phyloP scores from a whole-genome alignment of 805 yeast species.

The Myxozyma sirexii region DNA sequence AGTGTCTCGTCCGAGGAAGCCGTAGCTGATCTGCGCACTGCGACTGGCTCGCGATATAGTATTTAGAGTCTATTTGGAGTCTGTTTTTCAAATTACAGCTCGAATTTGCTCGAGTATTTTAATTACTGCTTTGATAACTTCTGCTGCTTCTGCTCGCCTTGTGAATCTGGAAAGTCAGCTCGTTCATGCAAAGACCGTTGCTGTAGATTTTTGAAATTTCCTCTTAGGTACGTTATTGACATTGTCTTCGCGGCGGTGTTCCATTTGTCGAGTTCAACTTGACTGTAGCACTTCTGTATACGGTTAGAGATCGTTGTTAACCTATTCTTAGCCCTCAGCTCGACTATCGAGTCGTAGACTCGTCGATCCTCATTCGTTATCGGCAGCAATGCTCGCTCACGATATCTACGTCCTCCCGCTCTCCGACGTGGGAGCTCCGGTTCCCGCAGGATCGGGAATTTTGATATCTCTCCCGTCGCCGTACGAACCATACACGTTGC shows the following conservation, averaged over 20 bases:
- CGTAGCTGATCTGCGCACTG: not conserved
- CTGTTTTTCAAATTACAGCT: too few species aligned
- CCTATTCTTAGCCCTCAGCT: not conserved
- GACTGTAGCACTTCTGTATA: not conserved
- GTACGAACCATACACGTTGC: slow-evolving; percentile 48
- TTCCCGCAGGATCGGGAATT: slow-evolving; percentile 42
- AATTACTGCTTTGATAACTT: too few species aligned
- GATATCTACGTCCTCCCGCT: slow-evolving; percentile 27
- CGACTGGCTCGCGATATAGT: not conserved
- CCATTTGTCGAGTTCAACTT: too few species aligned
- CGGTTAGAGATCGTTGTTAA: not conserved
- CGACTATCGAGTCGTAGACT: not conserved
- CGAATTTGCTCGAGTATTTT: too few species aligned
- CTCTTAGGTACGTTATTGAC: too few species aligned
- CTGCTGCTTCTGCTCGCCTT: too few species aligned
- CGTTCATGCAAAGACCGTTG: not conserved
- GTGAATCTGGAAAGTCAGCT: not conserved
- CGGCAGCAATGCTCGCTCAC: not conserved
- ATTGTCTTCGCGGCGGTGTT: too few species aligned
- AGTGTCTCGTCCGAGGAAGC: not conserved
- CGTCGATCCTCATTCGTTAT: not conserved
- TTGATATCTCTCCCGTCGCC: slow-evolving; percentile 48
- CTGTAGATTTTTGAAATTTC: too few species aligned
- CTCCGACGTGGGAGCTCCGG: slow-evolving; percentile 35
- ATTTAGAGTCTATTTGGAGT: too few species aligned